phyloP scores from a whole-genome alignment of 805 yeast species.

The Wickerhamomyces mucosus region DNA sequence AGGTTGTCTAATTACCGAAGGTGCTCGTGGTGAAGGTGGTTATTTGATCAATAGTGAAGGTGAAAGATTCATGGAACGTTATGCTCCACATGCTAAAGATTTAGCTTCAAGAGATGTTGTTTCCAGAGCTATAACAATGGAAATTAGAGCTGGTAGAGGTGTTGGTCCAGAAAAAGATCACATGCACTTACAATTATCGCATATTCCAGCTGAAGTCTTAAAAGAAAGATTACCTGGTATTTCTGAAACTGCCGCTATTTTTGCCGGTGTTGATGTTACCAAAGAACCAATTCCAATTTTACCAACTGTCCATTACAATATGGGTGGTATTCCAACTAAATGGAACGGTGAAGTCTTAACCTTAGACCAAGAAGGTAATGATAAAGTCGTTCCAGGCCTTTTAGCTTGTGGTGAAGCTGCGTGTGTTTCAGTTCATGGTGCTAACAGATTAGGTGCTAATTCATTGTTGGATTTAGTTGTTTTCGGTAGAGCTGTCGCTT shows the following conservation, averaged over 20 bases:
- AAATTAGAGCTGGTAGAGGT: slow-evolving; percentile 98
- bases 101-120: slow-evolving; percentile 98
- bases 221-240: slow-evolving; percentile 98
- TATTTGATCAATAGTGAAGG: slow-evolving; percentile 93
- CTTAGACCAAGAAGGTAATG: slow-evolving; percentile 78
- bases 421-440: slow-evolving; percentile 98
- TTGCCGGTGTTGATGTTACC: slow-evolving; percentile 98
- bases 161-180: slow-evolving; percentile 96
- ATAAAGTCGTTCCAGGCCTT: slow-evolving; percentile 84
- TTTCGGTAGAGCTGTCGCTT: slow-evolving; percentile 97
- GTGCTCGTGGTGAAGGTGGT: slow-evolving; percentile 99
- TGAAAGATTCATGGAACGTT: slow-evolving; percentile 99
- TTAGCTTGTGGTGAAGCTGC: slow-evolving; percentile 99
- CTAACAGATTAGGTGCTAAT: slow-evolving; percentile 98
- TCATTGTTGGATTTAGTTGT: slow-evolving; percentile 93
- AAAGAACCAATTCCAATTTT: slow-evolving; percentile 98
- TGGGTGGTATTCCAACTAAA: slow-evolving; percentile 99
- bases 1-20: slow-evolving; percentile 97
- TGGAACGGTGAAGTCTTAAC: slow-evolving; percentile 94
- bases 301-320: slow-evolving; percentile 98
- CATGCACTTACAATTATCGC: slow-evolving; percentile 88
- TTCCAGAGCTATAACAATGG: slow-evolving; percentile 96
- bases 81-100: slow-evolving; percentile 98
- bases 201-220: slow-evolving; percentile 84
- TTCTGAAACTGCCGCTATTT: slow-evolving; percentile 95